Percentiles rank a stretch among this genome's conserved stretches.
These are phyloP conservation scores for Mucor plumbeus DNA, from an alignment of 371 early-diverging fungal species.

Conservation along the genomic window DNA sequence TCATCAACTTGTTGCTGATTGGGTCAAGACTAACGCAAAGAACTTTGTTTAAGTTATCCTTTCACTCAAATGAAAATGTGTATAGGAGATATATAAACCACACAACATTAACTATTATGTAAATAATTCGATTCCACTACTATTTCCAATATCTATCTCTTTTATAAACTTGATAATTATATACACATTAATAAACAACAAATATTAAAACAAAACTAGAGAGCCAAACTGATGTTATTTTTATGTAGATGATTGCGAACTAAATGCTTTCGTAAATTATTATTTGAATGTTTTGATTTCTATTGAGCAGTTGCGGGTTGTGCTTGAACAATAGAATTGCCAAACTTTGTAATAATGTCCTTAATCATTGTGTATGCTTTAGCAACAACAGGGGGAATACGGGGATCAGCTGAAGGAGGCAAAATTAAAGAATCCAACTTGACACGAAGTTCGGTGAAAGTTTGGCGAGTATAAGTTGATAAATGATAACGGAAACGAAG, in stretches of 20 bases:
- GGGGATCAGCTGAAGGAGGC: conserved; percentile 61
- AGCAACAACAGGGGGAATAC: conserved; percentile 62
- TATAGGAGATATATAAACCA: too few species aligned
- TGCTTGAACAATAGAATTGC: conserved; percentile 60
- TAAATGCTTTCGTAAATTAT: too few species aligned
- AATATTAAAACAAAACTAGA: too few species aligned
- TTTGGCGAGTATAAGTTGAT: conserved; percentile 69
- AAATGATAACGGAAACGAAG: conserved; percentile 85
- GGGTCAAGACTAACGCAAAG: conserved; percentile 54
- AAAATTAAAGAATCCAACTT: conserved; percentile 58
- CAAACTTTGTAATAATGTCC: conserved; percentile 61
- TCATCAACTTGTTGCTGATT: conserved; percentile 68
- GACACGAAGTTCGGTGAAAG: conserved; percentile 62
- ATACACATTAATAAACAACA: too few species aligned
- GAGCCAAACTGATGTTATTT: too few species aligned
- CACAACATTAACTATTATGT: neutral
- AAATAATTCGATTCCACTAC: neutral
- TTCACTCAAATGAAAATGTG: neutral
- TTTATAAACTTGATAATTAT: too few species aligned
- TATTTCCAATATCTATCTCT: too few species aligned
- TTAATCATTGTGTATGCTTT: conserved; percentile 60
- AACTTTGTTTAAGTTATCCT: conserved; percentile 23
- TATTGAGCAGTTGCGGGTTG: conserved; percentile 38
- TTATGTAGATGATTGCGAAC: too few species aligned
- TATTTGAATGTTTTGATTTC: neutral